phyloP scores from a whole-genome alignment of 345 rosid genomes.

The Lenwebbia sp. region DNA sequence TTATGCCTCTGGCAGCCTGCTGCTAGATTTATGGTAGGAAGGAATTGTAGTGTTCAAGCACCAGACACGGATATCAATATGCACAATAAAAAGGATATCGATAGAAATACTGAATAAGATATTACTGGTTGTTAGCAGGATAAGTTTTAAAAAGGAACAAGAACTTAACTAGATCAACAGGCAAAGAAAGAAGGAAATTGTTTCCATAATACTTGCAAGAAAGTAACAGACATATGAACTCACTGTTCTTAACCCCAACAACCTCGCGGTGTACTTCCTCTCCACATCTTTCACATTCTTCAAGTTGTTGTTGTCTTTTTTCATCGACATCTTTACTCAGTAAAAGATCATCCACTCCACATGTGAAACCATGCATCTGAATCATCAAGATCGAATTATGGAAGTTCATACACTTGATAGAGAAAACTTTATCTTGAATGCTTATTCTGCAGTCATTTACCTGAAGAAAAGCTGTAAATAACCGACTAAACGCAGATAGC shows the following conservation, averaged over 20 bases:
- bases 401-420: constrained; percentile 4
- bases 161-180: neutral
- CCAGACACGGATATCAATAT: neutral
- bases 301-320: constrained; percentile 65
- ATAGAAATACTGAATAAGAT: neutral
- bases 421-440: neutral
- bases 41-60: neutral
- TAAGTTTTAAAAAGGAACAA: neutral
- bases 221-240: constrained; percentile 38
- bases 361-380: constrained; percentile 94
- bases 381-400: constrained; percentile 15
- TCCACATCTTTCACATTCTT: constrained; percentile 59
- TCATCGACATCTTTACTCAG: constrained; percentile 50
- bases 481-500: constrained; percentile 82
- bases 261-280: constrained; percentile 60
- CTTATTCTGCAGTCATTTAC: constrained; percentile 18
- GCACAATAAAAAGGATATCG: neutral
- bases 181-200: neutral
- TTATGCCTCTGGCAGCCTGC: neutral
- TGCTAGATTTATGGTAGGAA: neutral
- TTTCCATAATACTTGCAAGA: neutral
- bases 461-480: constrained; percentile 88
- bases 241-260: constrained; percentile 37
- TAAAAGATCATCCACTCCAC: constrained; percentile 97
- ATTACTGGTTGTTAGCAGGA: neutral